A percentile compares a stretch with the other conserved stretches of the same genome.
phyloP scores from a whole-genome alignment of 495 filamentous ascomycete genomes.

The Polyplosphaeria fusca region DNA sequence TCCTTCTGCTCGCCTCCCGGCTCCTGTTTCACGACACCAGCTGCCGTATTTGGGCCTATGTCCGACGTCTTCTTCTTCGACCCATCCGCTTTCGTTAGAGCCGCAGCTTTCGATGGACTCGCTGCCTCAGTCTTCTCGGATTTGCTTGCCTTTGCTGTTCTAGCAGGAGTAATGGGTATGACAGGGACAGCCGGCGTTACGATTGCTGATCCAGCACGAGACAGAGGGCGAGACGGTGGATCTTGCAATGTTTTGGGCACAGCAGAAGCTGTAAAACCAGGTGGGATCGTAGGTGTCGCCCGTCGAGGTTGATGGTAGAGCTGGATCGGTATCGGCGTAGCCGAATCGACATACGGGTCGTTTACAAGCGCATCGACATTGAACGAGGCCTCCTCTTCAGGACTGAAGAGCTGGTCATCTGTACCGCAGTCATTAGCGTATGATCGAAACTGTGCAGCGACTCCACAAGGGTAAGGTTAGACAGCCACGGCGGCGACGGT shows the following conservation, averaged over 20 bases:
- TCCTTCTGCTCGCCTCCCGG: too few relatives aligned
- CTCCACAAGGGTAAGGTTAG: not conserved
- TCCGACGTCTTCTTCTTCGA: too few relatives aligned
- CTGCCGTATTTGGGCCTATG: too few relatives aligned
- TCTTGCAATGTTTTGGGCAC: slow-evolving; percentile 34
- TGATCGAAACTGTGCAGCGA: slow-evolving; percentile 25
- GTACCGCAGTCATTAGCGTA: slow-evolving; percentile 28
- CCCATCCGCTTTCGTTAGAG: too few relatives aligned
- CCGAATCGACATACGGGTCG: slow-evolving; percentile 40
- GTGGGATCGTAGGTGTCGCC: slow-evolving; percentile 61
- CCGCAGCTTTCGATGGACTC: not conserved
- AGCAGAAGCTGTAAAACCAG: slow-evolving; percentile 61
- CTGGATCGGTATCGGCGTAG: slow-evolving; percentile 41
- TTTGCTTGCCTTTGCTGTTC: slow-evolving; percentile 16
- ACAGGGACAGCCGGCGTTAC: slow-evolving; percentile 28
- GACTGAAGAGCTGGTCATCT: slow-evolving; percentile 54
- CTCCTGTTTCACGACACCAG: not conserved
- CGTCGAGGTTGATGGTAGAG: slow-evolving; percentile 41
- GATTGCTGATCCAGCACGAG: slow-evolving; percentile 11
- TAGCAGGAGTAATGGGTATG: slow-evolving; percentile 22
- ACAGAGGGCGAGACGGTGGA: slow-evolving; percentile 15
- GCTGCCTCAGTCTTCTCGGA: slow-evolving; percentile 7
- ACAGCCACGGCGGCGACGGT: not conserved
- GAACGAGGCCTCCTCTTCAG: slow-evolving; percentile 52
- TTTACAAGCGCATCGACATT: slow-evolving; percentile 59